These are phyloP conservation scores for Scleroderma citrinum DNA, from an alignment of 768 basidiomycete genomes.

Conservation along the genomic window DNA sequence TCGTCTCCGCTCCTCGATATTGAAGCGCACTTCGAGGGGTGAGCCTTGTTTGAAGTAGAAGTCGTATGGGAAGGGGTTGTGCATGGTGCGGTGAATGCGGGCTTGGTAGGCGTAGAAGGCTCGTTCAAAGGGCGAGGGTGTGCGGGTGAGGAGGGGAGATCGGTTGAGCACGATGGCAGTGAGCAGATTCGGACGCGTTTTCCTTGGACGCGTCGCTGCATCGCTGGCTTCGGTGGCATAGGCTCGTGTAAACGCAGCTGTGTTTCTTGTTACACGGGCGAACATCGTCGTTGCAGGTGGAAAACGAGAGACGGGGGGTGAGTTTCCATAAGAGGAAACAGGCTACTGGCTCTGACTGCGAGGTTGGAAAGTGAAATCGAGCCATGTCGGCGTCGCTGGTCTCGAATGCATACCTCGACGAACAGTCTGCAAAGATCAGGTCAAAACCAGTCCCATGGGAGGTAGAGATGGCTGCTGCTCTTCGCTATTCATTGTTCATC, in stretches of 20 bases:
- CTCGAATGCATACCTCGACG: constrained; percentile 80
- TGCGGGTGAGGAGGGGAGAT: constrained; percentile 67
- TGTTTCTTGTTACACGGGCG: no score
- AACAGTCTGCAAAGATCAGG: constrained; percentile 80
- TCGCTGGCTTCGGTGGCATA: constrained; percentile 36
- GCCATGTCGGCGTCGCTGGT: constrained; percentile 73
- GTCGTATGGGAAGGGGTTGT: constrained; percentile 82
- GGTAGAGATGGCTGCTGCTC: constrained; percentile 39
- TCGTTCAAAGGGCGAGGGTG: constrained; percentile 66
- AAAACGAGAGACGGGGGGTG: neutral
- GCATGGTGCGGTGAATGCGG: constrained; percentile 76
- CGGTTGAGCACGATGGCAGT: constrained; percentile 74
- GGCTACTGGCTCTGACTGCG: neutral
- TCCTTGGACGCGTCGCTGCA: constrained; percentile 23
- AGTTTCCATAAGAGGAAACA: neutral
- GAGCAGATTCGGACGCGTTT: constrained; percentile 37
- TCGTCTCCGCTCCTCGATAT: constrained; percentile 63
- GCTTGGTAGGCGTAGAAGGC: constrained; percentile 82
- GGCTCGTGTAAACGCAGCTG: constrained; percentile 27
- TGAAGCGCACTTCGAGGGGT: constrained; percentile 75
- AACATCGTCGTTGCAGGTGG: no score
- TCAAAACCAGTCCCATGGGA: constrained; percentile 95
- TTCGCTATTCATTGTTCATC: neutral
- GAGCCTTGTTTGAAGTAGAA: constrained; percentile 96
- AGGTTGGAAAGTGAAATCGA: constrained; percentile 1